Conservation (phyloP, 306 rosid species). For the Quercus parvula region DNA sequence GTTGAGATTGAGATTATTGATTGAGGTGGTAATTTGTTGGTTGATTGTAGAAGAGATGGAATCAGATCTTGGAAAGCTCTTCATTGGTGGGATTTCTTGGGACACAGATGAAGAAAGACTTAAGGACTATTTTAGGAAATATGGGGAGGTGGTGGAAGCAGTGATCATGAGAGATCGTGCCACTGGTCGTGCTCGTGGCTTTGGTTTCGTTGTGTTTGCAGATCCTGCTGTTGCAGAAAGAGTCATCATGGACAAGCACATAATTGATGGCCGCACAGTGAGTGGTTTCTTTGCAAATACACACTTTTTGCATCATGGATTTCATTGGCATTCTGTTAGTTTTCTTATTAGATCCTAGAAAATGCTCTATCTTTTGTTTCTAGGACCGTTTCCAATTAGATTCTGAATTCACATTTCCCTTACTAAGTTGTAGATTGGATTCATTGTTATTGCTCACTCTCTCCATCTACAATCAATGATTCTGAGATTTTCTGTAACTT, state of each 20-base stretch:
- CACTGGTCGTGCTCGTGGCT: slow-evolving; percentile 96
- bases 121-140: slow-evolving; percentile 70
- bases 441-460: slow-evolving; percentile 2
- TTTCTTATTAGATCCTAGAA: neutral
- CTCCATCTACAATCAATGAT: slow-evolving; percentile 5
- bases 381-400: neutral
- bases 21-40: slow-evolving; percentile 29
- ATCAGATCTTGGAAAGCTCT: slow-evolving; percentile 96
- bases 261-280: slow-evolving; percentile 88
- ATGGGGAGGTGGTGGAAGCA: slow-evolving; percentile 90
- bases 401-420: neutral
- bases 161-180: slow-evolving; percentile 97
- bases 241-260: slow-evolving; percentile 84
- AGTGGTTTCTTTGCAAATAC: slow-evolving; percentile 35
- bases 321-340: slow-evolving; percentile 14
- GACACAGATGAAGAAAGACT: slow-evolving; percentile 95
- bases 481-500: slow-evolving; percentile 18
- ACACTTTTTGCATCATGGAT: neutral
- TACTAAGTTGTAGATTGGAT: slow-evolving; percentile 1
- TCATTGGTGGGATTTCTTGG: slow-evolving; percentile 99
- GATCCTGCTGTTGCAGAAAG: slow-evolving; percentile 86
- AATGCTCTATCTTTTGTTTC: neutral
- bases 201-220: slow-evolving; percentile 81
- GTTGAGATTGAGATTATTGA: slow-evolving; percentile 25
- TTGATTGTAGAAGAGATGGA: slow-evolving; percentile 66